A percentile compares a stretch with the other conserved stretches of the same genome.
These are phyloP conservation scores for Chrysophaeum taylorii DNA, from an alignment of 352 stramenopile genomes.

Conservation along the genomic window DNA sequence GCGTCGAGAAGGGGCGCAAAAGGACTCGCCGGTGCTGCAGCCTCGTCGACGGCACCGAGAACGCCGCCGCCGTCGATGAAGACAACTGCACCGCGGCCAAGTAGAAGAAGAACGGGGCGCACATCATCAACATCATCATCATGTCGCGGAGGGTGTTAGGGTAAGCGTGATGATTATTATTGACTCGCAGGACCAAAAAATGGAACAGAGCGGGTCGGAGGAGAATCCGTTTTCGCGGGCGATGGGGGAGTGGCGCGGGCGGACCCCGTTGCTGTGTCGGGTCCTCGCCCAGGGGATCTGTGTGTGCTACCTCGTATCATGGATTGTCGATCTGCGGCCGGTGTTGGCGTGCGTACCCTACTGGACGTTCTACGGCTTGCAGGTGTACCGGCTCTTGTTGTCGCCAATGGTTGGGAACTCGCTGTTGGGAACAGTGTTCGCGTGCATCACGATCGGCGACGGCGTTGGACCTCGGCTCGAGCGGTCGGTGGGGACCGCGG, in stretches of 20 bases:
- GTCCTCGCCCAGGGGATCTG: background rate
- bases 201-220: too few species aligned
- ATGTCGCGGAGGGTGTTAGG: too few species aligned
- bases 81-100: too few species aligned
- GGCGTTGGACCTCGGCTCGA: conserved; percentile 7
- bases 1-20: too few species aligned
- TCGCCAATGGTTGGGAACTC: conserved; percentile 8
- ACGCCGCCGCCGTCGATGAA: too few species aligned
- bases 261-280: conserved; percentile 1
- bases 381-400: background rate
- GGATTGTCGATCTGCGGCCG: background rate
- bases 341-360: background rate
- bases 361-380: background rate
- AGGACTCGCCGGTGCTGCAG: too few species aligned
- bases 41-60: too few species aligned
- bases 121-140: too few species aligned
- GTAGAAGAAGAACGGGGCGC: too few species aligned
- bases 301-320: background rate
- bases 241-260: background rate
- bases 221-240: background rate
- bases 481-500: background rate
- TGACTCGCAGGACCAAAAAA: too few species aligned
- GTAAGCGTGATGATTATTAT: too few species aligned
- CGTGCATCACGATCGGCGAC: background rate
- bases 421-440: background rate